Conservation (phyloP, 202 grass and related monocot species). For the Eragrostis tef region DNA sequence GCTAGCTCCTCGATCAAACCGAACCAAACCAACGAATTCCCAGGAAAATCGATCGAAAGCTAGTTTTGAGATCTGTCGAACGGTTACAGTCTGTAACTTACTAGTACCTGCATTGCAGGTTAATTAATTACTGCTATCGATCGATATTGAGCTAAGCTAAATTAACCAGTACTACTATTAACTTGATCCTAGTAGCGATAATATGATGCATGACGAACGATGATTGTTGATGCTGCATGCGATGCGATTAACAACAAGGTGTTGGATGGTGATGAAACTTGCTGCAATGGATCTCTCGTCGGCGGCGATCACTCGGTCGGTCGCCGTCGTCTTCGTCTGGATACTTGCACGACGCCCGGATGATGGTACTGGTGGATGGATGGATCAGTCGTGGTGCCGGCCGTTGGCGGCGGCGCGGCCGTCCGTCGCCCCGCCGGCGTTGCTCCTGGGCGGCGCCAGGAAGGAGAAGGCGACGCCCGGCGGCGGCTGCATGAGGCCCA, state of each 20-base stretch:
- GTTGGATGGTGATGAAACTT: neutral
- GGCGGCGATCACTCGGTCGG: neutral
- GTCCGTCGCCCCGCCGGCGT: neutral
- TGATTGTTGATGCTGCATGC: neutral
- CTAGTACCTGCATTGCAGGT: neutral
- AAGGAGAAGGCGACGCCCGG: slow-evolving; percentile 15
- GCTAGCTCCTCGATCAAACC: neutral
- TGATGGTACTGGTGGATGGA: neutral
- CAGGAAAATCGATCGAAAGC: neutral
- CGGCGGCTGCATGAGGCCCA: slow-evolving; percentile 10
- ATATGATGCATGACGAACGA: too few relatives aligned
- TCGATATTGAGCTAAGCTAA: neutral
- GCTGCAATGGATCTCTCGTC: neutral
- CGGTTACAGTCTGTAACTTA: neutral
- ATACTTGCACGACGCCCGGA: neutral
- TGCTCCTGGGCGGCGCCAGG: neutral
- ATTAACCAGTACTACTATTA: neutral
- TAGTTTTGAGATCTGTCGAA: slow-evolving; percentile 11
- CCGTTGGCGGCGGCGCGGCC: neutral
- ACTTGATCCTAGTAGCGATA: neutral
- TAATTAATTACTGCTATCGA: neutral
- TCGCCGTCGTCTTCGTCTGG: neutral
- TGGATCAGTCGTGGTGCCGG: slow-evolving; percentile 12
- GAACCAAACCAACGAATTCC: slow-evolving; percentile 3
- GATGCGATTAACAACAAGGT: neutral